Evolutionary conservation across 441 rosid genomes (phyloP).

Genomic region (Melastoma candidum): DNA sequence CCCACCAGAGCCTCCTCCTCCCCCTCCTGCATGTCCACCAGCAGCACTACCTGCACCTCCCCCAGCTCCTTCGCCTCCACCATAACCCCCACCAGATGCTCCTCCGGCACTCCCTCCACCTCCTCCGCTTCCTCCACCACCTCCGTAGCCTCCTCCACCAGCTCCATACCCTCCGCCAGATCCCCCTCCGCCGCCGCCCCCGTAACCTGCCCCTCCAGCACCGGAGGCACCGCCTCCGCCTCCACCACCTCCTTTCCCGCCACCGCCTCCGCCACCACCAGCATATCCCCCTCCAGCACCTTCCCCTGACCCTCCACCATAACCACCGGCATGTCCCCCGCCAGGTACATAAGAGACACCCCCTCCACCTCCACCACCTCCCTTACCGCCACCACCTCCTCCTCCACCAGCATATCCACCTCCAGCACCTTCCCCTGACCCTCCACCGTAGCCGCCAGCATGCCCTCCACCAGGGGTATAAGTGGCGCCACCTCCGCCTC

Average conservation of each 20-base stretch:
- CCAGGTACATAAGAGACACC: constrained; percentile 5
- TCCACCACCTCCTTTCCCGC: neutral
- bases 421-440: constrained; percentile 23
- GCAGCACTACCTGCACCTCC: constrained; percentile 2
- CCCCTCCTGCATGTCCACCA: neutral
- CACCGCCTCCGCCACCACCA: neutral
- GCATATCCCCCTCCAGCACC: constrained; percentile 20
- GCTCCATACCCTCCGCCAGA: neutral
- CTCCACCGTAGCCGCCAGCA: constrained; percentile 35
- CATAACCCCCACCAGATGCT: constrained; percentile 8
- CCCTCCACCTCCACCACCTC: constrained; percentile 12
- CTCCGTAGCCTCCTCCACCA: constrained; percentile 7
- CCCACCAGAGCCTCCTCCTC: too few species aligned
- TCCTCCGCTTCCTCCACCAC: constrained; percentile 7
- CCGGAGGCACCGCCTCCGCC: constrained; percentile 2
- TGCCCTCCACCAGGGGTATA: constrained; percentile 38
- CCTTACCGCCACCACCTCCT: neutral
- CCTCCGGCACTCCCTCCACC: constrained; percentile 2
- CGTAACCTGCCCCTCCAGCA: constrained; percentile 1
- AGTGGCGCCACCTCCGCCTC: constrained; percentile 31
- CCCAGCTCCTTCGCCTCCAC: constrained; percentile 8
- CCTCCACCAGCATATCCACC: constrained; percentile 26
- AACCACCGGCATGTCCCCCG: constrained; percentile 23
- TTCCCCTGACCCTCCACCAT: constrained; percentile 25
- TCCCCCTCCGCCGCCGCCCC: constrained; percentile 2